These are phyloP conservation scores for Mucor saturninus DNA, from an alignment of 371 early-diverging fungal species.

Conservation along the genomic window DNA sequence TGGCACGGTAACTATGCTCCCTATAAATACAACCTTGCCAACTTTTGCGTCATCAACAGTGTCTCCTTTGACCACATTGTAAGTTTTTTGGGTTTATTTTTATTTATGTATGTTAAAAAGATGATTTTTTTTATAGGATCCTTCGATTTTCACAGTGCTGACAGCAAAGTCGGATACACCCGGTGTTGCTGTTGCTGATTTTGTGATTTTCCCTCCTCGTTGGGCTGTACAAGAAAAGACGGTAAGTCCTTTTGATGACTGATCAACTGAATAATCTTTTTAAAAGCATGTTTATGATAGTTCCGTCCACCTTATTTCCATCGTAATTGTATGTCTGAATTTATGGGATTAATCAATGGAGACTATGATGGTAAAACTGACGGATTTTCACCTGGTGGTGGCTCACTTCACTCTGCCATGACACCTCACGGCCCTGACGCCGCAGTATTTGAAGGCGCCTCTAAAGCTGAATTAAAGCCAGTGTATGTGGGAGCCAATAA, in stretches of 20 bases:
- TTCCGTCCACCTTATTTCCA: conserved; percentile 97
- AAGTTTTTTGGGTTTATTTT: conserved; percentile 25
- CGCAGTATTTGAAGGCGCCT: conserved; percentile 79
- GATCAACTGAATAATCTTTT: too few species aligned
- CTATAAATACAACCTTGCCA: conserved; percentile 90
- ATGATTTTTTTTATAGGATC: conserved; percentile 60
- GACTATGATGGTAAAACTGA: conserved; percentile 94
- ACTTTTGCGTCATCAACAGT: conserved; percentile 87
- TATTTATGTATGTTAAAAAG: not conserved
- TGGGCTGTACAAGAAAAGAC: conserved; percentile 93
- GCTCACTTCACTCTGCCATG: conserved; percentile 85
- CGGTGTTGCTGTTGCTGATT: conserved; percentile 92
- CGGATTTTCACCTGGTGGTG: conserved; percentile 93
- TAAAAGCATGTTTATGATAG: conserved; percentile 18
- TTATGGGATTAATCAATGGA: conserved; percentile 95
- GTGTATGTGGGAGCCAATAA: conserved; percentile 81
- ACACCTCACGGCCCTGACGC: conserved; percentile 94
- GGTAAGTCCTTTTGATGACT: conserved; percentile 1
- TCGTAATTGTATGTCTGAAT: conserved; percentile 95
- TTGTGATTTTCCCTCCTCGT: conserved; percentile 97
- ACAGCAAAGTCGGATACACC: conserved; percentile 89
- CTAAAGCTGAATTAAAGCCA: conserved; percentile 75
- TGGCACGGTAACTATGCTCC: conserved; percentile 99
- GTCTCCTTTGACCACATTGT: conserved; percentile 92
- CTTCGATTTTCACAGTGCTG: conserved; percentile 94